Base-by-base conservation (phyloP, 2,329 filamentous ascomycete species). In the Herpotrichia juniperi region DNA sequence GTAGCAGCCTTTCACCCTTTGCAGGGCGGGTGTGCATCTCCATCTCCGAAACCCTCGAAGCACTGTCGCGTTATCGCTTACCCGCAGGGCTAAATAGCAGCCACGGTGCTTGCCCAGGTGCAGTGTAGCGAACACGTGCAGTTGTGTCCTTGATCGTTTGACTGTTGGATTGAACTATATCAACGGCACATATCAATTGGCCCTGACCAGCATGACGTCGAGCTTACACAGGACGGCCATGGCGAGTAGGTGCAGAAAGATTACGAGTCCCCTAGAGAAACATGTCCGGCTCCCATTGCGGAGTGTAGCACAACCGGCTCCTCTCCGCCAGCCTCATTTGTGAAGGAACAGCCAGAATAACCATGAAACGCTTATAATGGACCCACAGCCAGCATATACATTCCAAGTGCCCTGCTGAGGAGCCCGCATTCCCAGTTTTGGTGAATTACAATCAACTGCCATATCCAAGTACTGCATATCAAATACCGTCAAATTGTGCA, bases 31-130 rank as follows among this genome's bases (percentile, higher is more conserved):
- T 40, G 26, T 28, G 26, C 26, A 28, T 7, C 12, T 28, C 7
- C 26, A 28, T n/a, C n/a, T n/a, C n/a, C n/a, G 26, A 6, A 28
- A 28, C 12, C 12, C 7, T 28, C 12, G 7, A 28, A 7, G 7
- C 26, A 28, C 26, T 12, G 12, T 28, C 26, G 26, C 7, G 7
- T 7, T 12, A 28, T 12, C 26, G 26, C 26, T 28, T 28, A 25
- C 16, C 37, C 37, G 37, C n/a, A 40, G 37, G 37, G 37, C 37
- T 40, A 40, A 37, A 40, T 40, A n/a, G 37, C 37, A 14, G 37
- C 37, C 22, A 40, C 16, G 17, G 8, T 37, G 17, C 34, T 37
- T n/a, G n/a, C n/a, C n/a, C n/a, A n/a, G n/a, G 34, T 21, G n/a
- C 17, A 10, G 34, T 4, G 34, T 19, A 17, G n/a, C 34, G 34